Base-by-base conservation (phyloP, 192 early-diverging fungal species). In the Entophlyctis helioformis region DNA sequence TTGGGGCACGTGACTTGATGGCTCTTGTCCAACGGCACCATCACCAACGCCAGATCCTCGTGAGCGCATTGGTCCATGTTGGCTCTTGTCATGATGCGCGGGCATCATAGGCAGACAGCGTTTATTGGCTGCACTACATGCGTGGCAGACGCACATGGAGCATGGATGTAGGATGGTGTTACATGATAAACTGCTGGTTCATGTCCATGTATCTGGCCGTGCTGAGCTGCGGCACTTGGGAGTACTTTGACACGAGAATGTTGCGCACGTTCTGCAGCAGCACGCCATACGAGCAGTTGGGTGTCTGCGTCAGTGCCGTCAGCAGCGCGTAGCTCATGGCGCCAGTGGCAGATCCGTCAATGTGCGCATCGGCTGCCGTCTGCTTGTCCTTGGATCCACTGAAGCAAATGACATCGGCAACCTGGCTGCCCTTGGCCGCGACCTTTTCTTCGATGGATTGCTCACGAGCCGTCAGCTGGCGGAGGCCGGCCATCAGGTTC, bases 341-440 rank as follows among this genome's bases (percentile, higher is more conserved):
- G 9, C 69, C 69, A 0, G 60, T 44, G 16, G 42, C 28, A n/a
- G 3, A 11, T 6, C 20, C 54, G 26, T 50, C 54, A 36, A 62
- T 53, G 35, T 34, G 23, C 10, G 67, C 39, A 54, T 84, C 73
- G 18, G 83, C 71, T 4, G 66, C 71, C 20, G 72, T 82, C 55
- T 83, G 81, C 55, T 71, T 64, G 43, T 82, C 78, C 3, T 81
- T 79, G 54, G 80, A 83, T 6, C 78, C 68, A 33, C 69, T 75
- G 48, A 85, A 73, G 68, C 72, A 72, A 39, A 82, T 64, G 15
- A 84, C 78, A 52, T 84, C 80, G 27, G 81, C 84, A 49, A 45
- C 44, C 28, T 43, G 43, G 37, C 44, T 50, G 36, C 48, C 53
- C 39, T 62, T 50, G 10, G 34, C 28, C 18, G 26, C 31, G 6